phyloP scores from a whole-genome alignment of 1,139 yeast species.

The Hansenula lynferdii region DNA sequence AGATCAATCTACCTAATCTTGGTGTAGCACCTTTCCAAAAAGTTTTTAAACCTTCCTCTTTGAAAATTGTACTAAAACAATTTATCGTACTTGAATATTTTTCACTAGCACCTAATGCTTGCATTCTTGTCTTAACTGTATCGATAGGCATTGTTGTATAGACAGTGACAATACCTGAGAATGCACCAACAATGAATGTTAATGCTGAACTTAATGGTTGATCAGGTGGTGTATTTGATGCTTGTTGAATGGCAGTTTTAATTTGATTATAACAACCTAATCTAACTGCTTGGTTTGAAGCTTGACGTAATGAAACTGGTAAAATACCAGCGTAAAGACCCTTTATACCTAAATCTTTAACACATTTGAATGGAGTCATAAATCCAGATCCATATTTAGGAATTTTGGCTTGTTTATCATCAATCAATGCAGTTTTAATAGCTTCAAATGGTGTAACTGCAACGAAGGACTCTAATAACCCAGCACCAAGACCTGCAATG shows the following conservation, averaged over 20 bases:
- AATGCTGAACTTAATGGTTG: conserved; percentile 74
- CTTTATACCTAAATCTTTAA: conserved; percentile 71
- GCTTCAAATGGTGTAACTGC: conserved; percentile 99
- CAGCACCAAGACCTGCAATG: conserved; percentile 95
- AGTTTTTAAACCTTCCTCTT: conserved; percentile 84
- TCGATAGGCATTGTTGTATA: conserved; percentile 98
- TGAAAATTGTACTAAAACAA: conserved; percentile 77
- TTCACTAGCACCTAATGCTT: conserved; percentile 76
- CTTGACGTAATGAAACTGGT: conserved; percentile 94
- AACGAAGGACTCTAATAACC: conserved; percentile 81
- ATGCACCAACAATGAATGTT: conserved; percentile 87
- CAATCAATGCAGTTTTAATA: conserved; percentile 91
- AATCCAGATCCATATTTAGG: conserved; percentile 62
- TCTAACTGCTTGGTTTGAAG: conserved; percentile 92
- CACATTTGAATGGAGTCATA: conserved; percentile 42
- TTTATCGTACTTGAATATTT: conserved; percentile 70
- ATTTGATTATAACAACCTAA: conserved; percentile 90
- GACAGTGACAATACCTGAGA: conserved; percentile 91
- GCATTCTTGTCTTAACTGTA: conserved; percentile 97
- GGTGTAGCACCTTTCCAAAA: conserved; percentile 99
- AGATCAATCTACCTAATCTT: conserved; percentile 81
- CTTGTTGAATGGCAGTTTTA: conserved; percentile 75
- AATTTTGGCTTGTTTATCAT: conserved; percentile 71
- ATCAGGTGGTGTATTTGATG: conserved; percentile 56
- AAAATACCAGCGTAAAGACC: conserved; percentile 88